A percentile compares a stretch with the other conserved stretches of the same genome.
These are phyloP conservation scores for Globisporangium emineosum DNA, from an alignment of 352 stramenopile species.

Conservation along the genomic window DNA sequence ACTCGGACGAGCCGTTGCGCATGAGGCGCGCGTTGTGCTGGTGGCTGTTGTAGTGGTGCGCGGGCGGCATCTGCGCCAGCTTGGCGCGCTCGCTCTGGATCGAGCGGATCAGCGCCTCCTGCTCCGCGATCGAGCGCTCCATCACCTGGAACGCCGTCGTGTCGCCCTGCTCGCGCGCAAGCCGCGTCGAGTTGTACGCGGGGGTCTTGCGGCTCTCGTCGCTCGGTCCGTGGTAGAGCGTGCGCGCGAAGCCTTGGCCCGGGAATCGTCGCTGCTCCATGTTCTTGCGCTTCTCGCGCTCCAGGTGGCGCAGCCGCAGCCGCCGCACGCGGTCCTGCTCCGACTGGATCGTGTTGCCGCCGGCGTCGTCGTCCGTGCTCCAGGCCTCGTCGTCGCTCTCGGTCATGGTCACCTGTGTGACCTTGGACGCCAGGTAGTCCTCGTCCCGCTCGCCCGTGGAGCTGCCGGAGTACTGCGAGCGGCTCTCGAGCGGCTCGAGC, in stretches of 20 bases:
- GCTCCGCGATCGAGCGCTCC: constrained; percentile 54
- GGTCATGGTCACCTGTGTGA: constrained; percentile 15
- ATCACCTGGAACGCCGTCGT: constrained; percentile 37
- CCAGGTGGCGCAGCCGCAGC: constrained; percentile 34
- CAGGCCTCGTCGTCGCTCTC: constrained; percentile 19
- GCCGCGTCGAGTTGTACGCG: constrained; percentile 22
- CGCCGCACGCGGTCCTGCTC: constrained; percentile 26
- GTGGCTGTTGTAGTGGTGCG: not conserved
- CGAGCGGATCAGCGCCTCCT: constrained; percentile 47
- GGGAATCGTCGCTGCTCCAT: constrained; percentile 2
- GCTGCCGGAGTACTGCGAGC: constrained; percentile 25
- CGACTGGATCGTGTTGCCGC: not conserved
- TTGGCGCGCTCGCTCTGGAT: constrained; percentile 28
- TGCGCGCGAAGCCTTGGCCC: constrained; percentile 1
- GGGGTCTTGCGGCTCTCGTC: not conserved
- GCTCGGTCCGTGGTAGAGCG: constrained; percentile 14
- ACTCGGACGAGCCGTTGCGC: constrained; percentile 9
- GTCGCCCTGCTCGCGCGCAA: constrained; percentile 21
- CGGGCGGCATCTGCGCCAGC: constrained; percentile 11
- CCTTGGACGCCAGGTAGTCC: constrained; percentile 13
- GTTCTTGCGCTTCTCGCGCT: constrained; percentile 37
- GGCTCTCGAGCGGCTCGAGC: constrained; percentile 29
- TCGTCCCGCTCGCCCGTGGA: constrained; percentile 23
- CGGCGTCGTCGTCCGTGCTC: constrained; percentile 12
- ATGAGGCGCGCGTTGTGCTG: not conserved